Evolutionary conservation across 192 early-diverging fungal species (phyloP), one percentile per base, ranked within the genome.

Genomic region (Rhizophagus sp.): DNA sequence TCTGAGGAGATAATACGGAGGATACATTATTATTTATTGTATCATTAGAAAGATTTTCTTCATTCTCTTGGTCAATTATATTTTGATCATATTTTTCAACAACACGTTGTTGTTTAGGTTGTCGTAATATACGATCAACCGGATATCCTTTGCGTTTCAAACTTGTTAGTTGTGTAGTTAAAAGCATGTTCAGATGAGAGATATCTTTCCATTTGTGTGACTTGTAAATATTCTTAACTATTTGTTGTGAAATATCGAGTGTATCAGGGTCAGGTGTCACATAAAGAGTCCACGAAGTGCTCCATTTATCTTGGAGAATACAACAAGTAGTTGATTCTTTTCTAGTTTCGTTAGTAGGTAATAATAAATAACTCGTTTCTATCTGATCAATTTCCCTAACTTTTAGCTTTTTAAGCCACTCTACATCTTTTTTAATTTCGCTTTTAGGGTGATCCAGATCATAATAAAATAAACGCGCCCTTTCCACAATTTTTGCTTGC

Each of bases 401-500:
- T 74, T 90, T 86, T 17, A 97, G 77, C 24, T 87, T 88, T 15
- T 89, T 88, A 50, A 93, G 44, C 83, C 88, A 89, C 50, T 89
- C 86, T 11, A 90, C 85, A 74, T 85, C 86, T 73, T 75, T 86
- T 9, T 80, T 83, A 79, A 87, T 88, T 65, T 87, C 85, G 71
- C 72, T 90, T 49, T 79, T 81, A 71, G 84, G 86, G 24, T 27
- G 25, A n/a, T 95, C 93, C 12, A 47, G 44, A 47, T 95, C 92
- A 83, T 94, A 91, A 13, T 95, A 76, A 27, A 97, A 88, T 5
- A 97, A 85, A 1, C 91, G 90, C 25, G 96, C 93, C 2, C 96
- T 91, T 79, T 94, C 89, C 24, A 86, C 82, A 44, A 97, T 94
- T 30, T 91, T 67, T 50, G 85, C 80, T 73, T 94, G 88, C 44